These are phyloP conservation scores for Pichia manshurica DNA, from an alignment of 805 yeast genomes.

Conservation along the genomic window DNA sequence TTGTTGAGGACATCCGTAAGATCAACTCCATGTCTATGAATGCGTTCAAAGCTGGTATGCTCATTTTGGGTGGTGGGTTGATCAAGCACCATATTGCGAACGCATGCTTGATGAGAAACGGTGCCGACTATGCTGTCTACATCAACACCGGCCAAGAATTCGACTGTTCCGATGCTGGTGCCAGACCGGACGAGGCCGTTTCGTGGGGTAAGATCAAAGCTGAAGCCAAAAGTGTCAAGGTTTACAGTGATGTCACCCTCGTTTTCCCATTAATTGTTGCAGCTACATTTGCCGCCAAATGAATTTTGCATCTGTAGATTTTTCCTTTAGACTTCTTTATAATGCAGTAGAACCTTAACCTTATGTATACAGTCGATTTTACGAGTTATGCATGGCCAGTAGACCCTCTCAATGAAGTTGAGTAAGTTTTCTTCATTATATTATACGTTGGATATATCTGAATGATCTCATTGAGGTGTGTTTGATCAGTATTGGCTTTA, in stretches of 20 bases:
- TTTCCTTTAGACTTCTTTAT: too few species aligned
- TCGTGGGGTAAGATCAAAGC: constrained; percentile 99
- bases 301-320: background rate
- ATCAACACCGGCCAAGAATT: constrained; percentile 98
- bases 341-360: too few species aligned
- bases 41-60: constrained; percentile 92
- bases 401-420: too few species aligned
- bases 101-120: constrained; percentile 98
- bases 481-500: too few species aligned
- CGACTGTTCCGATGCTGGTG: constrained; percentile 99
- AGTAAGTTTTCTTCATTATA: too few species aligned
- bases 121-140: constrained; percentile 96
- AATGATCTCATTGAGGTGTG: too few species aligned
- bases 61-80: constrained; percentile 93
- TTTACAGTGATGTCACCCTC: constrained; percentile 89
- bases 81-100: constrained; percentile 96
- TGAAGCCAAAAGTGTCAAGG: constrained; percentile 86
- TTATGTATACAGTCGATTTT: too few species aligned
- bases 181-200: constrained; percentile 97
- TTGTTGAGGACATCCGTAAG: constrained; percentile 87
- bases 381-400: too few species aligned
- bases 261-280: constrained; percentile 97
- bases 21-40: constrained; percentile 94
- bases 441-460: too few species aligned
- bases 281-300: constrained; percentile 78